These are phyloP conservation scores for Brasilioporus rufonigricans DNA, from an alignment of 768 basidiomycete species.

Conservation along the genomic window DNA sequence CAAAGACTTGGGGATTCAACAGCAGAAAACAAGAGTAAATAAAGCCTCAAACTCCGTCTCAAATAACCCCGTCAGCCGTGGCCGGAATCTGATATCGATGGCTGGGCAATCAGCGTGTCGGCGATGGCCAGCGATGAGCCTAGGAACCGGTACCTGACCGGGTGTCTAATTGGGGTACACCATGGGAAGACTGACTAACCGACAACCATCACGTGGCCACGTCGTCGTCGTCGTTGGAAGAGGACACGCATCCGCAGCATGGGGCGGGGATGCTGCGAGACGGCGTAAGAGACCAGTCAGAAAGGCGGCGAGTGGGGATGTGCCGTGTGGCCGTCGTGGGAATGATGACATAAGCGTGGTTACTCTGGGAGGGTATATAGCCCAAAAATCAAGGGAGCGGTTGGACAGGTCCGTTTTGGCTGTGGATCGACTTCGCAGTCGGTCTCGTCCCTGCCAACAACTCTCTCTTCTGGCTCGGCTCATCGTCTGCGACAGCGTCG, in stretches of 20 bases:
- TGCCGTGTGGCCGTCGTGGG: slow-evolving; percentile 18
- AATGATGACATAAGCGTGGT: slow-evolving; percentile 23
- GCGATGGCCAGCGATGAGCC: slow-evolving; percentile 21
- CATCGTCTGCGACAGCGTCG: slow-evolving; percentile 43
- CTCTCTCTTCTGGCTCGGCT: slow-evolving; percentile 31
- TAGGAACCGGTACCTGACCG: slow-evolving; percentile 16
- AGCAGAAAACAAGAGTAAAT: slow-evolving; percentile 21
- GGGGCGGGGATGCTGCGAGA: slow-evolving; percentile 2
- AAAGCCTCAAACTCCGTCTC: background rate
- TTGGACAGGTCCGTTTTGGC: slow-evolving; percentile 32
- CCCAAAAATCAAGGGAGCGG: slow-evolving; percentile 18
- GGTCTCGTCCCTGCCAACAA: slow-evolving; percentile 40
- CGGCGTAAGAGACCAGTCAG: slow-evolving; percentile 9
- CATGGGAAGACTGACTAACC: slow-evolving; percentile 9
- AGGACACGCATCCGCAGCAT: slow-evolving; percentile 11
- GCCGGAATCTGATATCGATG: slow-evolving; percentile 17
- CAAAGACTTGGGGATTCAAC: slow-evolving; percentile 27
- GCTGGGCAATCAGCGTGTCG: slow-evolving; percentile 3
- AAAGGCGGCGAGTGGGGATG: background rate
- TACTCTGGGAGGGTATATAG: slow-evolving; percentile 21
- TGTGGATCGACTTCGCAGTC: slow-evolving; percentile 48
- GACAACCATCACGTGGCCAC: background rate
- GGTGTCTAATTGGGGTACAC: slow-evolving; percentile 12
- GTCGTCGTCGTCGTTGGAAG: slow-evolving; percentile 9
- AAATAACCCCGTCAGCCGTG: background rate